Evolutionary conservation across 495 filamentous ascomycete genomes (phyloP), one percentile per base, ranked within the genome.

Genomic region (Lichenothelia convexa): DNA sequence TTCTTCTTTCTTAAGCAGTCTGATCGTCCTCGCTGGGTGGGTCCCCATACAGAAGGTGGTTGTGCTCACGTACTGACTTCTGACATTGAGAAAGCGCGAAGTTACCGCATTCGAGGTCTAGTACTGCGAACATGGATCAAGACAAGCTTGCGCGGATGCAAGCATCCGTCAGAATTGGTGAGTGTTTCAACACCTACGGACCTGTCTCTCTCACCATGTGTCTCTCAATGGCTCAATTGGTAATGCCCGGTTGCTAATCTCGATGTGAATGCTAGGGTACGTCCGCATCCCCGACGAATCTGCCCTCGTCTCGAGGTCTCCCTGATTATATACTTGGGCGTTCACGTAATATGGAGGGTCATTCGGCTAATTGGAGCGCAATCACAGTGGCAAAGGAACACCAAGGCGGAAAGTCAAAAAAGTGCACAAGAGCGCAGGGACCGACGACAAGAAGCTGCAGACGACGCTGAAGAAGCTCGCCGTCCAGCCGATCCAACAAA

Each of bases 371-470:
- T 29, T 11, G 9, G 15, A 29, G 9, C 9, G 1, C 35, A 38
- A 12, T 40, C 44, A 41, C 54, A 93, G 89, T 63, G 89, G 89
- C 65, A 97, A 95, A 73, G 89, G 89, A 50, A 95, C 89, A 44
- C 91, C 89, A 51, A 70, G 89, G 62, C 75, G 91, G 67, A 93
- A 93, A 70, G 73, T 91, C 58, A 95, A 94, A 83, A 91, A 92
- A 65, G 80, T 89, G 36, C 80, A 86, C 61, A 81, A 86, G 60
- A 79, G 71, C 57, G 75, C 78, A 45, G 78, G 75, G 58, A 82
- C 76, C 54, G 89, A 97, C 58, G 89, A 97, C 75, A 95, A 94
- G 78, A 97, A 97, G 73, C 81, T 97, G 23, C 89, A 97, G 66
- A 71, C 78, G 29, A 66, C 84, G 38, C 47, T 59, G 21, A 59